A percentile compares a stretch with the other conserved stretches of the same genome.
Conservation (phyloP, 371 early-diverging fungal species). For the Rhizopus delemar region DNA sequence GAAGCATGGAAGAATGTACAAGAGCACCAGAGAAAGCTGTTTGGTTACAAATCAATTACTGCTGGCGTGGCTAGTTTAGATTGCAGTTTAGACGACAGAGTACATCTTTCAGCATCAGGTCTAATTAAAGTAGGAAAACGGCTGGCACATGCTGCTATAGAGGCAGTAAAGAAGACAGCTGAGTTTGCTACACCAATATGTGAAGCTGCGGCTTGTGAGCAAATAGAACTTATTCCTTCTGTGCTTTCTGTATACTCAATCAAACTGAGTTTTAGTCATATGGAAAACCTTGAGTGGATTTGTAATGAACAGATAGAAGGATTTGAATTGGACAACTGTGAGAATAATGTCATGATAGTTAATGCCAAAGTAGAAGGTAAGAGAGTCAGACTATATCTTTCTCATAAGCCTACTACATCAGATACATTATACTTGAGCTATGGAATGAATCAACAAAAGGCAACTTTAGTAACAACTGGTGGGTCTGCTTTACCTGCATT, state of each 20-base stretch:
- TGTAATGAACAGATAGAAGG: constrained; percentile 4
- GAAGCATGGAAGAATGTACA: constrained; percentile 31
- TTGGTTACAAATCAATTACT: neutral
- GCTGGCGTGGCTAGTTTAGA: constrained; percentile 35
- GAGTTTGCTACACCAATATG: constrained; percentile 8
- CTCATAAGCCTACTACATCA: neutral
- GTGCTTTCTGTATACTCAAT: neutral
- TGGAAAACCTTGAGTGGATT: neutral
- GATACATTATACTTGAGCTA: constrained; percentile 6
- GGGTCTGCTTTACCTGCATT: constrained; percentile 17
- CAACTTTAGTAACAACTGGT: constrained; percentile 4
- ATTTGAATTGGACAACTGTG: constrained; percentile 3
- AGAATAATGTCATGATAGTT: neutral
- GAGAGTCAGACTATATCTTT: constrained; percentile 8
- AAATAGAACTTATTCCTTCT: neutral
- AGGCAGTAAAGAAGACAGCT: constrained; percentile 4
- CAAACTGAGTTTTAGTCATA: neutral
- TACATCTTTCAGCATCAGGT: constrained; percentile 41
- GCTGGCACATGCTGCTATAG: constrained; percentile 29
- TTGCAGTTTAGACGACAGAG: constrained; percentile 35
- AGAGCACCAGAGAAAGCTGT: constrained; percentile 23
- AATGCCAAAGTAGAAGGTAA: constrained; percentile 5
- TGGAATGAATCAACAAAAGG: constrained; percentile 6
- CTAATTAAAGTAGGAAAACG: constrained; percentile 28
- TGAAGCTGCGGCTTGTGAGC: constrained; percentile 2